Base-by-base conservation (phyloP, 352 stramenopile genomes). In the Aphanomyces stellatus region DNA sequence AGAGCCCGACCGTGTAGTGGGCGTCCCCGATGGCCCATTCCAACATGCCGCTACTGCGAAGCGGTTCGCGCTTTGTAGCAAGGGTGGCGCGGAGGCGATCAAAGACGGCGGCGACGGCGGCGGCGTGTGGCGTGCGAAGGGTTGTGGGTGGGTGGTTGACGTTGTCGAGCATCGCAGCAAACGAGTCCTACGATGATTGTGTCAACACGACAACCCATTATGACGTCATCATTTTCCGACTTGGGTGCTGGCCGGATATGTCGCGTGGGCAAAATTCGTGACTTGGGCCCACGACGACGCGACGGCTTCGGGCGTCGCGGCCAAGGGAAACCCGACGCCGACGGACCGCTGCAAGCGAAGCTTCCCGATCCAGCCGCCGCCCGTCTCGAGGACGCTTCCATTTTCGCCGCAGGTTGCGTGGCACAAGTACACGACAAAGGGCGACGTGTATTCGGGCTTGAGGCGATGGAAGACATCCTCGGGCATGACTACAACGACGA, bases 91-190 rank as follows among this genome's bases (percentile, higher is more conserved):
- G 76, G 53, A 90, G 63, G 3, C 77, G 76, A 41, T 78, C 71
- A 33, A 90, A 90, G 28, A 85, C 78, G 31, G 85, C 77, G 6
- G 71, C 71, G n/a, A 80, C 86, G 56, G 85, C 74, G 27, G 70
- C 75, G 15, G 80, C 85, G 33, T 75, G 75, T 30, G 78, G 75
- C 13, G 81, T 90, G 59, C 72, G 79, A 24, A 90, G 68, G 19
- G 78, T 85, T 22, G 76, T 77, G 0, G 81, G 77, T 3, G 81
- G 65, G 8, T 79, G 76, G 28, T 64, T 75, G 42, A 80, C 76
- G 64, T 90, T 90, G 57, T 78, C 78, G 74, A 90, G 87, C 76
- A 90, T 90, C 17, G 81, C 79, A 60, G 85, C 80, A 37, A 90
- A 90, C 49, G 78, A 84, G 59, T 90, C 78, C 59, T 65, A 56